These are phyloP conservation scores for Hypsizygus marmoreus DNA, from an alignment of 768 basidiomycete genomes.

Conservation along the genomic window DNA sequence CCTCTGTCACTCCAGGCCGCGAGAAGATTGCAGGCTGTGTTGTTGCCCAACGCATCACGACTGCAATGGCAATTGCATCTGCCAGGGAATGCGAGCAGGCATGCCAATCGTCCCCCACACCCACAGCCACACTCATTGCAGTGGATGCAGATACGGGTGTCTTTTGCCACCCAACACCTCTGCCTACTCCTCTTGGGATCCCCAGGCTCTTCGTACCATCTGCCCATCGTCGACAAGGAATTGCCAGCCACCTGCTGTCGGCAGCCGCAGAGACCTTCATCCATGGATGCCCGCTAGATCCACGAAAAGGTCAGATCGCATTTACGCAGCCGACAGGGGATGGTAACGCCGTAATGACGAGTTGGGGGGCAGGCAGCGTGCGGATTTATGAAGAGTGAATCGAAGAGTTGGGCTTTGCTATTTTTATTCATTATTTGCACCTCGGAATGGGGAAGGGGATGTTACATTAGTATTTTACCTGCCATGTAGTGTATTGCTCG, in stretches of 20 bases:
- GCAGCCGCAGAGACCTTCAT: conserved; percentile 75
- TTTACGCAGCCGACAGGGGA: conserved; percentile 85
- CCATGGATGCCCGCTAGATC: conserved; percentile 74
- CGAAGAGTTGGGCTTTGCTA: neutral
- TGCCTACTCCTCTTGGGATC: conserved; percentile 81
- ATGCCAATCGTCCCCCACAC: conserved; percentile 8
- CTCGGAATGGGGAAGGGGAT: neutral
- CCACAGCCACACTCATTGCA: conserved; percentile 43
- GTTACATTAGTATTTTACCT: conserved; percentile 2
- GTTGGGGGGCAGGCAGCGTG: conserved; percentile 71
- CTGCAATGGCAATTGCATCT: conserved; percentile 75
- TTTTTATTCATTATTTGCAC: conserved; percentile 6
- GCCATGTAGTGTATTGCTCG: neutral
- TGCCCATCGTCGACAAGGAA: conserved; percentile 72
- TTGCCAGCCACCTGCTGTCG: conserved; percentile 65
- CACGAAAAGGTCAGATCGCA: conserved; percentile 72
- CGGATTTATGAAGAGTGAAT: conserved; percentile 76
- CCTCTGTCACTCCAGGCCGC: conserved; percentile 37
- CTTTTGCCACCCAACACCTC: conserved; percentile 67
- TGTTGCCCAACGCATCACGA: conserved; percentile 75
- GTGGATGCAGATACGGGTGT: conserved; percentile 62
- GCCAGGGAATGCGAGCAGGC: conserved; percentile 19
- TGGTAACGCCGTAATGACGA: conserved; percentile 74
- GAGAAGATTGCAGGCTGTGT: conserved; percentile 85
- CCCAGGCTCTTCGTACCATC: conserved; percentile 79